Evolutionary conservation across 1,284 basidiomycete genomes (phyloP).

Genomic region (Tausonia pullulans): DNA sequence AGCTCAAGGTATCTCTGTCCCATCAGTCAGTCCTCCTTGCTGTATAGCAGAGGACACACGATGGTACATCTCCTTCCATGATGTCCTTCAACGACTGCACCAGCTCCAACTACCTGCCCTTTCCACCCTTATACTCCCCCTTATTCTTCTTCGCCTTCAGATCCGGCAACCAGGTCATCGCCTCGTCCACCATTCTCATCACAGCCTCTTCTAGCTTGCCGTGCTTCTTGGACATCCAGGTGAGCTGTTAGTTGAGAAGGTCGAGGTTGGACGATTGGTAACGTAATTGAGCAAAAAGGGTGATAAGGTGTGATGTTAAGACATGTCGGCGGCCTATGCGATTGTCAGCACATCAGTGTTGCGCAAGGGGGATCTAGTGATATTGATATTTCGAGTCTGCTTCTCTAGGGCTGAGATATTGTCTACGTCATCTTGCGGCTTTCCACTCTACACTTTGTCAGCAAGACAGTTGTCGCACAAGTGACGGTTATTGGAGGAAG

Average conservation of each 20-base stretch:
- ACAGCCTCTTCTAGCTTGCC: slow-evolving; percentile 88
- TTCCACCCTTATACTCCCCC: no score
- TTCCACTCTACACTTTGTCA: slow-evolving; percentile 43
- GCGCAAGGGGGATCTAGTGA: neutral
- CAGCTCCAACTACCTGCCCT: slow-evolving; percentile 70
- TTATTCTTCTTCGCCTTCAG: slow-evolving; percentile 52
- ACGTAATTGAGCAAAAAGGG: slow-evolving; percentile 56
- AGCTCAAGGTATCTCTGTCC: slow-evolving; percentile 68
- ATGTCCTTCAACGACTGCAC: slow-evolving; percentile 81
- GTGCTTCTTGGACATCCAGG: slow-evolving; percentile 82
- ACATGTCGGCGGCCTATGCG: slow-evolving; percentile 73
- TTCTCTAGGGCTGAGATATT: slow-evolving; percentile 85
- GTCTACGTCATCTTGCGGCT: slow-evolving; percentile 75
- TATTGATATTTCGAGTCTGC: slow-evolving; percentile 80
- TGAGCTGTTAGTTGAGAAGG: slow-evolving; percentile 61
- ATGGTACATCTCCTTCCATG: slow-evolving; percentile 81
- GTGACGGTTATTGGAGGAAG: neutral
- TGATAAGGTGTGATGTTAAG: slow-evolving; percentile 75
- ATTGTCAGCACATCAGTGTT: neutral
- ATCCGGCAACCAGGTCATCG: slow-evolving; percentile 66
- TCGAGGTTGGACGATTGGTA: slow-evolving; percentile 61
- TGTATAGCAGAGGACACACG: no score
- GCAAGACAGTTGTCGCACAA: no score
- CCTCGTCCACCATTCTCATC: slow-evolving; percentile 78
- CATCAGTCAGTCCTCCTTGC: neutral